Conservation (phyloP, 495 filamentous ascomycete species). For the Hyphodiscus hymeniophilus region DNA sequence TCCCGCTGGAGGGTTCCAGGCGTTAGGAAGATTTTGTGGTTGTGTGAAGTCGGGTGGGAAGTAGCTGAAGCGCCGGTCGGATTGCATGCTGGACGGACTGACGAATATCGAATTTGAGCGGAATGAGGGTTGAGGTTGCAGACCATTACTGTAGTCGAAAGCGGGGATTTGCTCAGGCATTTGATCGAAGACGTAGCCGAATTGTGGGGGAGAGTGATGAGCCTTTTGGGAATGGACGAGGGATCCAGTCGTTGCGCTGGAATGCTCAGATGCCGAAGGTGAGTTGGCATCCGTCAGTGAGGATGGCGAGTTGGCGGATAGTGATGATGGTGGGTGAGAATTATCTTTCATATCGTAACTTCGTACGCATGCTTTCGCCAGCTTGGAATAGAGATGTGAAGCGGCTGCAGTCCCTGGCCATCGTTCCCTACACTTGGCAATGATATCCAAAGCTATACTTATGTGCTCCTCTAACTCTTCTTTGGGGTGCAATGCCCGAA, state of each 20-base stretch:
- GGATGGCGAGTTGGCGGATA: slow-evolving; percentile 57
- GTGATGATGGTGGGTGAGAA: slow-evolving; percentile 39
- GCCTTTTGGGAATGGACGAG: slow-evolving; percentile 24
- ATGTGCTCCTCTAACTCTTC: slow-evolving; percentile 67
- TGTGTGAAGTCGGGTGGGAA: slow-evolving; percentile 37
- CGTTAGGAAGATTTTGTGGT: slow-evolving; percentile 14
- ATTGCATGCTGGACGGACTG: slow-evolving; percentile 31
- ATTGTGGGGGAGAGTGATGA: slow-evolving; percentile 34
- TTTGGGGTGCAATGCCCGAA: slow-evolving; percentile 58
- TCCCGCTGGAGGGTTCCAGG: slow-evolving; percentile 20
- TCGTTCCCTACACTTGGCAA: slow-evolving; percentile 64
- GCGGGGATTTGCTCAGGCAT: slow-evolving; percentile 28
- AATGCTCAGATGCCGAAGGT: slow-evolving; percentile 26
- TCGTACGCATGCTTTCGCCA: slow-evolving; percentile 75
- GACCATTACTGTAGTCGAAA: slow-evolving; percentile 18
- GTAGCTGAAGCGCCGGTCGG: slow-evolving; percentile 44
- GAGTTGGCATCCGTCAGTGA: slow-evolving; percentile 37
- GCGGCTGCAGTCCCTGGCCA: slow-evolving; percentile 90
- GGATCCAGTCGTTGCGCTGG: slow-evolving; percentile 17
- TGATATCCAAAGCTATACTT: slow-evolving; percentile 61
- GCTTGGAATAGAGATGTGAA: slow-evolving; percentile 64
- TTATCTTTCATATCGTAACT: slow-evolving; percentile 57
- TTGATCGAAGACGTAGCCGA: slow-evolving; percentile 43
- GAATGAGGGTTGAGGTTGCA: slow-evolving; percentile 32
- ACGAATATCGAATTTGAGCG: slow-evolving; percentile 49